Conservation (phyloP, 495 filamentous ascomycete species). For the Podospora pseudoanserina region DNA sequence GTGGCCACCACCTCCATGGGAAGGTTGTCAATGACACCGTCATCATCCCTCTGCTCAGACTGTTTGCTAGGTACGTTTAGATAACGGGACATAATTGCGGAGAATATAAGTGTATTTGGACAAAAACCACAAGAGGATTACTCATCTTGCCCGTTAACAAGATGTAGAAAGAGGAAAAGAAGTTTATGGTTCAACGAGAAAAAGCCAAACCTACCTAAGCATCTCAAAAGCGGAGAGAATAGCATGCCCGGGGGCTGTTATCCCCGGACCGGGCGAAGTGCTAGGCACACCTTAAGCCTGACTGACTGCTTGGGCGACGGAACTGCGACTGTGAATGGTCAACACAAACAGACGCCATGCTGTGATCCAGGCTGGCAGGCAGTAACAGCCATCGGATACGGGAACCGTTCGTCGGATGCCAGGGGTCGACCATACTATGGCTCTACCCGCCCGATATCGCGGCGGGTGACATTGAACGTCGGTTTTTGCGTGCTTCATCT, state of each 20-base stretch:
- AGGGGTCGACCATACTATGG: not conserved
- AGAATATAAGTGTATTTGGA: not conserved
- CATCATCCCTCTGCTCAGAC: constrained; percentile 22
- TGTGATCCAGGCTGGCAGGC: not conserved
- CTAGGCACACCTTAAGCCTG: not conserved
- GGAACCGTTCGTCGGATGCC: not conserved
- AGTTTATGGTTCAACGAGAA: not conserved
- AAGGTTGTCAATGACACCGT: constrained; percentile 28
- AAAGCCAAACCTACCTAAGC: not conserved
- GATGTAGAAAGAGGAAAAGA: not conserved
- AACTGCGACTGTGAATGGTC: not conserved
- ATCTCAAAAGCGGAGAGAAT: constrained; percentile 11
- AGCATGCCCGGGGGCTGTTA: constrained; percentile 5
- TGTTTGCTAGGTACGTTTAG: constrained; percentile 17
- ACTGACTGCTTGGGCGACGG: not conserved
- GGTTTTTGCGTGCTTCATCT: not conserved
- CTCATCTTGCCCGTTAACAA: not conserved
- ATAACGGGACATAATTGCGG: constrained; percentile 12
- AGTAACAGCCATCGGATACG: not conserved
- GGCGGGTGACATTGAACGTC: not conserved
- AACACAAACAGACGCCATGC: not conserved
- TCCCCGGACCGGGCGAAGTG: not conserved
- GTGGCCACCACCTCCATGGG: constrained; percentile 9
- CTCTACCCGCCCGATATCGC: not conserved
- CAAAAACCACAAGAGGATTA: not conserved